Evolutionary conservation across 2,329 filamentous ascomycete species (phyloP), one percentile per base, ranked within the genome.

Genomic region (Hypoxylon sp.): DNA sequence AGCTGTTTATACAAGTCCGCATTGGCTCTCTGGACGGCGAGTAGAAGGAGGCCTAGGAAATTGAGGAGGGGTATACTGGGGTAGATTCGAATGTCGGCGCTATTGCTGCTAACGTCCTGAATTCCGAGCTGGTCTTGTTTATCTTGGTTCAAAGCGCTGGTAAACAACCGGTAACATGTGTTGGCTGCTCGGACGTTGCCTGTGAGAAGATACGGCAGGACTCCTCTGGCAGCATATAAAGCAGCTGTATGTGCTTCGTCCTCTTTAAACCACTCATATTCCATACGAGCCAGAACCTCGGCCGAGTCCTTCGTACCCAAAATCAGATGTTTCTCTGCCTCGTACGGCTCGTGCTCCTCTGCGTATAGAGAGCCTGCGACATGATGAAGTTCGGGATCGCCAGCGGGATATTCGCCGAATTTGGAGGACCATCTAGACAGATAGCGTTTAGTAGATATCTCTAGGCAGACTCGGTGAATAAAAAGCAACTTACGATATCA

Each of bases 331-430:
- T 90, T 88, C 81, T 99, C 97, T 13, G 97, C 96, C 66, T 98
- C 94, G 84, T 97, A 97, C 26, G 91, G 88, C 68, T 98, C 94
- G 80, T 94, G 92, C 75, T 98, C 95, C 77, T 97, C 92, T n/a
- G 94, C 95, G 79, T 94, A 97, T 47, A 98, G 84, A 33, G 89
- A 90, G 55, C 96, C 96, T 37, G 91, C 91, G 47, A 97, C 94
- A 81, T 98, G 94, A 81, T 99, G 96, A 62, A 99, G 85, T 76
- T 98, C 96, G 2, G 95, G 92, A 77, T 99, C 96, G 67, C 96
- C 96, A 55, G 94, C 92, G 52, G 96, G 94, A 79, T 92, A 93
- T 50, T 96, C 92, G 73, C 94, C 94, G 76, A 89, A 91, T 79
- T 92, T 95, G 61, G 89, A 87, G 63, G 94, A 97, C 96, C 96